These are phyloP conservation scores for Trichoderma sp. DNA, from an alignment of 2,329 filamentous ascomycete genomes.

Conservation along the genomic window DNA sequence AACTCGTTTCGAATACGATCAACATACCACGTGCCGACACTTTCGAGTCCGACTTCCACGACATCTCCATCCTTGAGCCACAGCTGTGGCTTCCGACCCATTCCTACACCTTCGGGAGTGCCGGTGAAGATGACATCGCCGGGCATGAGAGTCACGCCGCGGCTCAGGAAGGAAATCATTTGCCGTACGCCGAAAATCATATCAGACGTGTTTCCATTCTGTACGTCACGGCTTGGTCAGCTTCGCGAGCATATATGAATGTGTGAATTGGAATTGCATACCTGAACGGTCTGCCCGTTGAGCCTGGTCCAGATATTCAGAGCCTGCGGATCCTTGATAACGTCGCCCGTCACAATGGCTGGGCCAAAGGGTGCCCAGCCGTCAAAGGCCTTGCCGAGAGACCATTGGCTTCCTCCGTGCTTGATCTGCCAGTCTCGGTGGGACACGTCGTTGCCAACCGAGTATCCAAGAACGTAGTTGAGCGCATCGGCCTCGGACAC, in stretches of 20 bases:
- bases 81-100: slow-evolving; percentile 65
- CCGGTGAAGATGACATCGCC: slow-evolving; percentile 69
- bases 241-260: neutral
- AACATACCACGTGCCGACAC: slow-evolving; percentile 59
- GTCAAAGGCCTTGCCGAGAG: slow-evolving; percentile 72
- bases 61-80: slow-evolving; percentile 72
- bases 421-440: slow-evolving; percentile 76
- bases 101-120: slow-evolving; percentile 70
- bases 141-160: slow-evolving; percentile 62
- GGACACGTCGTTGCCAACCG: slow-evolving; percentile 77
- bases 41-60: slow-evolving; percentile 68
- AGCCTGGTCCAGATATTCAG: slow-evolving; percentile 59
- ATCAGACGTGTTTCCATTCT: slow-evolving; percentile 59
- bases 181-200: slow-evolving; percentile 65
- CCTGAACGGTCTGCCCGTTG: slow-evolving; percentile 61
- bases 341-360: slow-evolving; percentile 61
- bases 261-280: slow-evolving; percentile 27
- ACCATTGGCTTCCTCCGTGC: slow-evolving; percentile 69
- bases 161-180: slow-evolving; percentile 61
- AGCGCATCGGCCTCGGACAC: slow-evolving; percentile 67
- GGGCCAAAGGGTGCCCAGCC: slow-evolving; percentile 75
- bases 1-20: neutral
- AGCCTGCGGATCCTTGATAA: slow-evolving; percentile 60
- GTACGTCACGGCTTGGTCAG: slow-evolving; percentile 23
- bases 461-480: slow-evolving; percentile 73